These are phyloP conservation scores for Erodium maritimum DNA, from an alignment of 345 rosid genomes.

Conservation along the genomic window DNA sequence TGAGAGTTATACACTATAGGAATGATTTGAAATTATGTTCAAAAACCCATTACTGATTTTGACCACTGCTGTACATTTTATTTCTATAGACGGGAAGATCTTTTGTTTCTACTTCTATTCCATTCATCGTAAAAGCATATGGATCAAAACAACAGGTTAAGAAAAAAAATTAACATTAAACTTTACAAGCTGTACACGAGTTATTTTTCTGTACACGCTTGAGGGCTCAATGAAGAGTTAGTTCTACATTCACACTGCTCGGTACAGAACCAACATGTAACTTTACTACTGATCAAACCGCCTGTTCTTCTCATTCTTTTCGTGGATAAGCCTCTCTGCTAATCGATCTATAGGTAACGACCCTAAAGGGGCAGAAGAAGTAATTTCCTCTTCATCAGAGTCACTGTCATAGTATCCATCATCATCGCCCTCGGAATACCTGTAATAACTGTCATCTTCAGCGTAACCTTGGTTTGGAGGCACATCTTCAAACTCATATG, in stretches of 20 bases:
- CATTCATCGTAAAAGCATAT: too few relatives aligned
- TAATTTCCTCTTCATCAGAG: constrained; percentile 22
- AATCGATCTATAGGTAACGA: constrained; percentile 57
- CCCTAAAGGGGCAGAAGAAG: constrained; percentile 28
- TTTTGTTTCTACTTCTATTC: too few relatives aligned
- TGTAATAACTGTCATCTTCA: constrained; percentile 21
- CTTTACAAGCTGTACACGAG: neutral
- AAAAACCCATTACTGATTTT: too few relatives aligned
- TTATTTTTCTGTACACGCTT: neutral
- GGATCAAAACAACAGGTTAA: too few relatives aligned
- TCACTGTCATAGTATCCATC: constrained; percentile 9
- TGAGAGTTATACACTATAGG: too few relatives aligned
- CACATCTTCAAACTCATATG: constrained; percentile 19
- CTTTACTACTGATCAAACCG: neutral
- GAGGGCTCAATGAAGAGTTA: neutral
- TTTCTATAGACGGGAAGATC: too few relatives aligned
- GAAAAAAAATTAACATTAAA: too few relatives aligned
- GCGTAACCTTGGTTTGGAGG: constrained; percentile 11
- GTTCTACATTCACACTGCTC: too few relatives aligned
- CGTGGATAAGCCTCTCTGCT: constrained; percentile 28
- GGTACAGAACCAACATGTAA: too few relatives aligned
- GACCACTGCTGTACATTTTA: too few relatives aligned
- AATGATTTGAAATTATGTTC: too few relatives aligned
- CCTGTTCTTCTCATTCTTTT: constrained; percentile 9
- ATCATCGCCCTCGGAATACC: constrained; percentile 11